A percentile compares a stretch with the other conserved stretches of the same genome.
phyloP scores from a whole-genome alignment of 208 protist species.

The Crithidia mellificae region DNA sequence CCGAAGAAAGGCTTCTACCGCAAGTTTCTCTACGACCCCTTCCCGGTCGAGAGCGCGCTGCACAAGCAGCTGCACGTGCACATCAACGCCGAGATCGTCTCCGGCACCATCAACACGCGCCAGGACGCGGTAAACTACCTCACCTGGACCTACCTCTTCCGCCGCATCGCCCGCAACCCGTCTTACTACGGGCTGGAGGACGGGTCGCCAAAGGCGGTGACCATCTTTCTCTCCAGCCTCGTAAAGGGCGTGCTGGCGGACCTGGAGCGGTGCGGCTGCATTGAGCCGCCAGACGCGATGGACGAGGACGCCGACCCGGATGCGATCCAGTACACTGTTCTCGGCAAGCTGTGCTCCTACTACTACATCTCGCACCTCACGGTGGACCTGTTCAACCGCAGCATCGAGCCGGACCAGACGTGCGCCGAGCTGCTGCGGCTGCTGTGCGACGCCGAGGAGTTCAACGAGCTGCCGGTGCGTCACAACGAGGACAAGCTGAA shows the following conservation, averaged over 20 bases:
- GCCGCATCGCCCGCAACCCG: constrained; percentile 96
- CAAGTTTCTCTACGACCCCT: constrained; percentile 99
- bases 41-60: constrained; percentile 99
- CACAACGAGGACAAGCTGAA: constrained; percentile 99
- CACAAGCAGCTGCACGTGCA: constrained; percentile 96
- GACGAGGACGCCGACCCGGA: constrained; percentile 65
- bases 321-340: constrained; percentile 81
- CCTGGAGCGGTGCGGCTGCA: constrained; percentile 82
- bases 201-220: constrained; percentile 81
- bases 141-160: constrained; percentile 99
- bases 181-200: constrained; percentile 98
- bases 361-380: constrained; percentile 98
- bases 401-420: constrained; percentile 58
- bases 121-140: constrained; percentile 98
- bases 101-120: constrained; percentile 92
- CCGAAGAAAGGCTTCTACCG: constrained; percentile 99
- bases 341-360: constrained; percentile 97
- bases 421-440: constrained; percentile 81
- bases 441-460: constrained; percentile 95
- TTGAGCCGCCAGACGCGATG: constrained; percentile 56
- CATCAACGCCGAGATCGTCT: constrained; percentile 98
- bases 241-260: constrained; percentile 84
- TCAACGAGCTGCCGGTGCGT: constrained; percentile 95
- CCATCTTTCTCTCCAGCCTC: constrained; percentile 83
- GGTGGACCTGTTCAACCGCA: constrained; percentile 87